These are phyloP conservation scores for Stemphylium lycopersici DNA, from an alignment of 2,329 filamentous ascomycete species.

Conservation along the genomic window DNA sequence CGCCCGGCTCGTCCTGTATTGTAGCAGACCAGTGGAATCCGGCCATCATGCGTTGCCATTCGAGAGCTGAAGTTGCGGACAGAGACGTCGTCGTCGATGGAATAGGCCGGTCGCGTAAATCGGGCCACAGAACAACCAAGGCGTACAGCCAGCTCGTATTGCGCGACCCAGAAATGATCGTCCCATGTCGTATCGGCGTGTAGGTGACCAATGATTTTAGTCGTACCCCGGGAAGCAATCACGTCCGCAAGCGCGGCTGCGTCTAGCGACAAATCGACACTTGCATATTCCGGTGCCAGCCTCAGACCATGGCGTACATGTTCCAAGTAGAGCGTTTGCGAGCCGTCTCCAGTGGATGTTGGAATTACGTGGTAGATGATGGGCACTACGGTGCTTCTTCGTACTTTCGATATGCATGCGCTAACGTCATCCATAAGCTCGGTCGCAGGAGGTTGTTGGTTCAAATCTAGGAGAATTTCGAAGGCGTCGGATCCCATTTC, in stretches of 20 bases:
- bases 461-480: conserved; percentile 62
- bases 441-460: conserved; percentile 17
- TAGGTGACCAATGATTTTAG: conserved; percentile 67
- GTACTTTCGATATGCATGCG: conserved; percentile 63
- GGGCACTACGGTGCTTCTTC: conserved; percentile 64
- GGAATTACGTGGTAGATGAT: conserved; percentile 50
- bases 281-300: conserved; percentile 65
- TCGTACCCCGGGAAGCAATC: conserved; percentile 58
- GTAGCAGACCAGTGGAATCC: conserved; percentile 66
- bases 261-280: conserved; percentile 65
- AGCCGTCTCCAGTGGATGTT: conserved; percentile 32
- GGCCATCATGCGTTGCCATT: conserved; percentile 53
- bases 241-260: conserved; percentile 59
- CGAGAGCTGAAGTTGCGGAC: conserved; percentile 62
- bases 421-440: conserved; percentile 56
- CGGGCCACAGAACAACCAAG: conserved; percentile 68
- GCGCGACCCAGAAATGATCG: conserved; percentile 60
- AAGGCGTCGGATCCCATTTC: conserved; percentile 72
- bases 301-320: conserved; percentile 66
- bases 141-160: conserved; percentile 64
- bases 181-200: conserved; percentile 61
- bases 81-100: conserved; percentile 67
- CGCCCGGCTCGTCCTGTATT: conserved; percentile 69
- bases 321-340: conserved; percentile 57
- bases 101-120: conserved; percentile 63